Evolutionary conservation across 2,329 filamentous ascomycete species (phyloP).

Genomic region (Botrytis squamosa): DNA sequence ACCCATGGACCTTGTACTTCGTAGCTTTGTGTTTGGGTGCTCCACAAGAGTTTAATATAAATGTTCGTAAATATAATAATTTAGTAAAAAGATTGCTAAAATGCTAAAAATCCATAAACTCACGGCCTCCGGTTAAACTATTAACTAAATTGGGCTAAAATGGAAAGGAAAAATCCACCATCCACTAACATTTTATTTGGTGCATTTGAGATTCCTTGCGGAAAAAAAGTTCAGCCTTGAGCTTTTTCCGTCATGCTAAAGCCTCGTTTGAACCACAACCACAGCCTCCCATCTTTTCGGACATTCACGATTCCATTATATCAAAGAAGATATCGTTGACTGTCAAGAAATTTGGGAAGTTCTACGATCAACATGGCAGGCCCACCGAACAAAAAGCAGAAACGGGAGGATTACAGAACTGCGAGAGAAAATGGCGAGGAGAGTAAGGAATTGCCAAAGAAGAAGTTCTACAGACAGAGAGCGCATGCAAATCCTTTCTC

Average conservation of each 20-base stretch:
- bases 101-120: background rate
- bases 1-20: background rate
- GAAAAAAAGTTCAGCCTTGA: conserved; percentile 24
- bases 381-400: conserved; percentile 57
- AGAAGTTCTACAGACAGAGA: conserved; percentile 94
- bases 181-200: conserved; percentile 6
- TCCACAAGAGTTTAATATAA: background rate
- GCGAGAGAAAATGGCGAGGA: conserved; percentile 50
- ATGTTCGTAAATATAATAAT: no score
- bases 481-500: conserved; percentile 98
- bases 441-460: conserved; percentile 65
- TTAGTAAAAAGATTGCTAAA: background rate
- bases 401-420: conserved; percentile 64
- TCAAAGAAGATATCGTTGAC: background rate
- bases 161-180: background rate
- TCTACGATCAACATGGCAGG: conserved; percentile 41
- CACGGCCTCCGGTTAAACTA: background rate
- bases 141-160: background rate
- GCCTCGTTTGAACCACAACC: background rate
- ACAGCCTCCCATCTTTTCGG: conserved; percentile 5
- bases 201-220: background rate
- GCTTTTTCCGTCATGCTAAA: conserved; percentile 19
- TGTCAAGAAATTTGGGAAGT: background rate
- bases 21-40: background rate
- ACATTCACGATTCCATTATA: background rate